Percentiles rank a stretch among this genome's conserved stretches.
Evolutionary conservation across 371 early-diverging fungal species (phyloP).

Genomic region (Fennellomyces sp.): DNA sequence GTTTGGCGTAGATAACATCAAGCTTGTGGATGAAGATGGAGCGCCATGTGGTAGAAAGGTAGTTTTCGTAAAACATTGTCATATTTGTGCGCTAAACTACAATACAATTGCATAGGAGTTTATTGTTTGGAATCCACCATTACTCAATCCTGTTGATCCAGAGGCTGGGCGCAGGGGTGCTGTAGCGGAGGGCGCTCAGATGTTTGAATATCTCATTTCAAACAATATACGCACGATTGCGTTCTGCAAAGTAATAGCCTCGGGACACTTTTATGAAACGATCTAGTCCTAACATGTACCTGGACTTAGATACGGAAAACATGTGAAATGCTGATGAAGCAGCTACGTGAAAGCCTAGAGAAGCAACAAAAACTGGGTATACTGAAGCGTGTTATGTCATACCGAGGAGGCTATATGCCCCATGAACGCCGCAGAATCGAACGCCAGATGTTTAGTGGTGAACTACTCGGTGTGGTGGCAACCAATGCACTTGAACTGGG

Average conservation of each 20-base stretch:
- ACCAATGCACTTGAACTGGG: constrained; percentile 78
- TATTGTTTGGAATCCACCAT: constrained; percentile 46
- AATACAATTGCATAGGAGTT: constrained; percentile 21
- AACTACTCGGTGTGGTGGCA: constrained; percentile 57
- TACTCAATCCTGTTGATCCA: constrained; percentile 14
- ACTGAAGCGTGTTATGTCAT: constrained; percentile 46
- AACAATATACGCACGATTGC: constrained; percentile 47
- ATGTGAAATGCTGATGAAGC: constrained; percentile 48
- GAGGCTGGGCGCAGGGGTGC: constrained; percentile 21
- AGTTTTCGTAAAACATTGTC: background rate
- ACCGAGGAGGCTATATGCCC: constrained; percentile 68
- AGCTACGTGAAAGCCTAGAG: constrained; percentile 38
- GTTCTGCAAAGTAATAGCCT: constrained; percentile 47
- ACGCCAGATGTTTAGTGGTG: constrained; percentile 52
- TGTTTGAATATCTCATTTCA: constrained; percentile 41
- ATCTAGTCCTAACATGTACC: background rate
- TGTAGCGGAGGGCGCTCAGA: constrained; percentile 30
- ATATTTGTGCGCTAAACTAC: background rate
- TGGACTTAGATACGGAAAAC: constrained; percentile 38
- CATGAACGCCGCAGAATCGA: constrained; percentile 64
- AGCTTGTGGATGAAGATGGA: constrained; percentile 37
- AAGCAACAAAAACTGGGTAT: constrained; percentile 25
- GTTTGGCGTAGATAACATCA: constrained; percentile 37
- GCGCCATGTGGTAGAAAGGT: constrained; percentile 49
- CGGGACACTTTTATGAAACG: too few relatives aligned